Percentiles rank a stretch among this genome's conserved stretches.
These are phyloP conservation scores for Trichosporon asahii DNA, from an alignment of 1,284 basidiomycete genomes.

Conservation along the genomic window DNA sequence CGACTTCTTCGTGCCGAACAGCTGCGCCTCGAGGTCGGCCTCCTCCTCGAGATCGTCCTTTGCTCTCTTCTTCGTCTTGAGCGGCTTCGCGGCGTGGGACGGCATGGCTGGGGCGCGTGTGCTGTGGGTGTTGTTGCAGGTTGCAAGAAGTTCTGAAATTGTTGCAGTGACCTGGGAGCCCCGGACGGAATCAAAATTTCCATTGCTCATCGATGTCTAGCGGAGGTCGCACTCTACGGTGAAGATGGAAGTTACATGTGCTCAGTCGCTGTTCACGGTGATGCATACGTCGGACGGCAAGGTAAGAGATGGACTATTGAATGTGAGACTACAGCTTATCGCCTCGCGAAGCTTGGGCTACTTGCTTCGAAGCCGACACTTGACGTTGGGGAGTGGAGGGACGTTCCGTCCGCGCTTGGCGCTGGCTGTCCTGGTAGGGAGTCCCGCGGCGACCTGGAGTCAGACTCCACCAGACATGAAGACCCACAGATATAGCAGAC, in stretches of 20 bases:
- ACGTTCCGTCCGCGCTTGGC: neutral
- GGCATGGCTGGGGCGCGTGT: neutral
- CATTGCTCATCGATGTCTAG: neutral
- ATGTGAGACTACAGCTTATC: neutral
- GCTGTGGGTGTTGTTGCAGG: neutral
- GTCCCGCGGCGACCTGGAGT: neutral
- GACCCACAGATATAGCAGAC: neutral
- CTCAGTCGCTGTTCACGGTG: neutral
- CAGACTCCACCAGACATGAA: neutral
- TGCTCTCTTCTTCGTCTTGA: constrained; percentile 9
- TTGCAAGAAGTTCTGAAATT: constrained; percentile 6
- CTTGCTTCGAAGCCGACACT: neutral
- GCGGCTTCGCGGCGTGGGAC: neutral
- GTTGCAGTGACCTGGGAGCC: neutral
- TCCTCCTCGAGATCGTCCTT: constrained; percentile 73
- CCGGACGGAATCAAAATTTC: constrained; percentile 9
- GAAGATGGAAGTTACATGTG: too few relatives aligned
- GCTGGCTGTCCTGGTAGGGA: neutral
- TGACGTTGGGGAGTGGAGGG: neutral
- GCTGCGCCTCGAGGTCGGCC: constrained; percentile 66
- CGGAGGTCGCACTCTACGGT: too few relatives aligned
- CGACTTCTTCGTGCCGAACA: constrained; percentile 63
- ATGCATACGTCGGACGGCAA: neutral
- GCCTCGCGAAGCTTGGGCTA: neutral
- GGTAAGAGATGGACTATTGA: too few relatives aligned